Base-by-base conservation (phyloP, 2,329 filamentous ascomycete genomes). In the Harringtonia aguacate region DNA sequence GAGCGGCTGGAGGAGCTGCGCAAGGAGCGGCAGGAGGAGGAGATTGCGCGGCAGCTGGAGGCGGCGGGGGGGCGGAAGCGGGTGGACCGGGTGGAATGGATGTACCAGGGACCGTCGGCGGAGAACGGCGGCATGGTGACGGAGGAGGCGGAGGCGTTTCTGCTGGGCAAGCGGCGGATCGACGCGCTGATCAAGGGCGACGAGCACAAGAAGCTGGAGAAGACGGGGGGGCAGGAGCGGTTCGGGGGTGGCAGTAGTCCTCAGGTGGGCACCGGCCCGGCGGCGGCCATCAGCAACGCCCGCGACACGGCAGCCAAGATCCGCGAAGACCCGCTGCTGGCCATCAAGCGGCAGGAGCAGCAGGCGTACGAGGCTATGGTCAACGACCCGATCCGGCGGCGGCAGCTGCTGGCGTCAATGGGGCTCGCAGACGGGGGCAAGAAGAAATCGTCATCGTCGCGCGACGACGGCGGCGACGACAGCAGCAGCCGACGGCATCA, bases 271-370 rank as follows among this genome's bases (percentile, higher is more conserved):
- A n/a, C 24, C 3, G 10, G 22, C 4, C 10, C 29, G 17, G 31
- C 31, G 4, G 34, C 82, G 48, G 79, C 79, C 53, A 81, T 82
- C 22, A 87, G 86, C 58, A 84, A 77, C 4, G 70, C 79, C 15
- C 73, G 86, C 50, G 92, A 98, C 61, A 88, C 81, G 0, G 84
- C 86, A 27, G 65, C 79, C 39, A 98, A 98, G 67, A 81, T 97
- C 38, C 74, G 88, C 50, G 85, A 94, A 52, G 92, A 98, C 58
- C 92, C 92, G 0, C 72, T 98, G 55, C 68, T 97, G 29, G 86
- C 89, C 21, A 95, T 98, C 61, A 95, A 94, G 71, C 84, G 81
- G 59, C 84, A 94, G 58, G 89, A 97, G 59, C 85, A 90, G 61
- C 81, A 81, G 24, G 81, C 84, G 2, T 86, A 87, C 58, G 79